Conservation (phyloP, 176 grass and related monocot genomes). For the Tuctoria greenei region DNA sequence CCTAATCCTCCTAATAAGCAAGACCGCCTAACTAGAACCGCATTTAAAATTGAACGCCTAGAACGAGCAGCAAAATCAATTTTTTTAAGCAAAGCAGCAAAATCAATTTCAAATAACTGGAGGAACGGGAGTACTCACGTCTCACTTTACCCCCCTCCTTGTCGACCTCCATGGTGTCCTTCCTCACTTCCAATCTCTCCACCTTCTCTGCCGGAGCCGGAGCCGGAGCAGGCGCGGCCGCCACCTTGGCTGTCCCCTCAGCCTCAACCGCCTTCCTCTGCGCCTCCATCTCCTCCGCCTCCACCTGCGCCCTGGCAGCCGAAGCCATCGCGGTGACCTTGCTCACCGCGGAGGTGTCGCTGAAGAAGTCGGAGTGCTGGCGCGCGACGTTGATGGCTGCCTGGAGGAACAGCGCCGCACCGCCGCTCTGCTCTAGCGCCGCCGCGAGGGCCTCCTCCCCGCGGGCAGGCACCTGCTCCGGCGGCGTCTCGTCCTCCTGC, state of each 20-base stretch:
- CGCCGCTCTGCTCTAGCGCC: constrained; percentile 61
- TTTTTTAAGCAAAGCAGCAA: neutral
- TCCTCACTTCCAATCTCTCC: constrained; percentile 21
- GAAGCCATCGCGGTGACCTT: constrained; percentile 56
- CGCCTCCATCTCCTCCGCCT: constrained; percentile 55
- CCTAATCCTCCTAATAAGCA: neutral
- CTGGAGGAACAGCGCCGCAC: constrained; percentile 60
- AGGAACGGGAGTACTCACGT: too few species aligned
- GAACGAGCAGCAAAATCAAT: neutral
- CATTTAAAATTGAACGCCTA: constrained; percentile 9
- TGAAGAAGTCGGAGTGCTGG: constrained; percentile 61
- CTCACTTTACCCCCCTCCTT: too few species aligned
- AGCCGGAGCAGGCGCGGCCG: constrained; percentile 14
- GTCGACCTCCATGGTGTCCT: neutral
- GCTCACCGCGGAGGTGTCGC: constrained; percentile 48
- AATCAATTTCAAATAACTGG: neutral
- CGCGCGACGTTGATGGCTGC: constrained; percentile 67
- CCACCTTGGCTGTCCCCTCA: constrained; percentile 27
- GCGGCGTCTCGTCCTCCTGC: constrained; percentile 55
- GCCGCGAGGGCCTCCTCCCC: constrained; percentile 55
- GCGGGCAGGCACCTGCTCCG: too few species aligned
- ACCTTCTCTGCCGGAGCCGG: constrained; percentile 15
- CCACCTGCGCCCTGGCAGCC: constrained; percentile 63
- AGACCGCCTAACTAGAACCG: neutral
- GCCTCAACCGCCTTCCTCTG: constrained; percentile 31